Conservation (phyloP, 2,329 filamentous ascomycete species). For the Plenodomus lindquistii region DNA sequence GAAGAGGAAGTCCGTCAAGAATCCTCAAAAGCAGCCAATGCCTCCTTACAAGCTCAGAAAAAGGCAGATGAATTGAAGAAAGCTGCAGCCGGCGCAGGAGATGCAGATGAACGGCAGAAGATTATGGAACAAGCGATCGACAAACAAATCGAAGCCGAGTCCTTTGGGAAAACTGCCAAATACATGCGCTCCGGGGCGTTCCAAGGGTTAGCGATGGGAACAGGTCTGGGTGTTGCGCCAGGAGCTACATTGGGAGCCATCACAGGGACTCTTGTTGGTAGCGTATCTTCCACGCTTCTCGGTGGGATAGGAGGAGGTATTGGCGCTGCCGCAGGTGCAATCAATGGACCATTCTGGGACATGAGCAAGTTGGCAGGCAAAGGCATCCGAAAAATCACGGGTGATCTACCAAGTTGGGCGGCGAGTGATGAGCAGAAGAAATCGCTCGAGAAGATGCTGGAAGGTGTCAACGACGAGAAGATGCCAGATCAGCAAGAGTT, state of each 20-base stretch:
- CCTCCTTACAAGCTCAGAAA: conserved; percentile 20
- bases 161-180: conserved; percentile 29
- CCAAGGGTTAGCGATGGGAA: conserved; percentile 27
- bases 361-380: conserved; percentile 19
- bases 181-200: conserved; percentile 28
- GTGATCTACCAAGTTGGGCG: conserved; percentile 18
- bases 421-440: conserved; percentile 23
- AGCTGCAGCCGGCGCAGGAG: conserved; percentile 19
- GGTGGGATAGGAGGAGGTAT: conserved; percentile 23
- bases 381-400: conserved; percentile 19
- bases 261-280: conserved; percentile 24
- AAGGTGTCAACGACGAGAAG: conserved; percentile 19
- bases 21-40: conserved; percentile 22
- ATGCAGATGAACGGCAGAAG: conserved; percentile 23
- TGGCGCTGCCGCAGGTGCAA: conserved; percentile 20
- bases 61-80: conserved; percentile 23
- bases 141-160: conserved; percentile 25
- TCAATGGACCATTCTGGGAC: conserved; percentile 18
- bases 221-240: conserved; percentile 24
- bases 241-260: conserved; percentile 23
- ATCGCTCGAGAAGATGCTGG: conserved; percentile 24
- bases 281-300: conserved; percentile 22
- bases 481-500: conserved; percentile 20
- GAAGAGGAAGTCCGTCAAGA: conserved; percentile 23
- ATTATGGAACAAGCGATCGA: conserved; percentile 27